Base-by-base conservation (phyloP, 495 filamentous ascomycete genomes). In the Aspergillus carlsbadensis region DNA sequence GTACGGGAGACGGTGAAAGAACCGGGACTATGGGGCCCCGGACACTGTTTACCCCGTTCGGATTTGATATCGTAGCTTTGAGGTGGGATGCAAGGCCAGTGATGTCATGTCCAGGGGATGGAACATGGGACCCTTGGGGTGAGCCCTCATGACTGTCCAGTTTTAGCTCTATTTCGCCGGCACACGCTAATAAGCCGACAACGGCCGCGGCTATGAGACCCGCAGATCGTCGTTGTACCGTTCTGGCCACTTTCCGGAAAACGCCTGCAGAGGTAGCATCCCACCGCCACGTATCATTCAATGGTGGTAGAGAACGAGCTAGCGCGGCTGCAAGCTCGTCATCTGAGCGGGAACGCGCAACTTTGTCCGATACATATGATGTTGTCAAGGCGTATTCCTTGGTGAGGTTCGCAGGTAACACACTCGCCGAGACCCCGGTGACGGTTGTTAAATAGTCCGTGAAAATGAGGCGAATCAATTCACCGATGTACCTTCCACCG, bases 401-500 rank as follows among this genome's bases (percentile, higher is more conserved):
- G n/a, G 72, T 66, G 36, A 91, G 70, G 47, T 71, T 77, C 33
- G 68, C 67, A 1, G 87, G 87, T n/a, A 90, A 65, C n/a, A 66
- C 56, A 7, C 70, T 66, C 61, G 58, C 69, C 5, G 66, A 65
- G 15, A 69, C 46, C 17, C 68, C 63, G 10, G 75, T 57, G 8
- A 78, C 59, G 11, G 65, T 73, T 1, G 74, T 76, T 22, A 91
- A 72, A 54, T 87, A 86, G 58, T 91, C 88, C 29, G 86, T 70
- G 39, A 88, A 78, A 18, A 90, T 83, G 6, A 92, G 65, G 10
- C 90, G 81, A 22, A 84, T 85, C n/a, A 95, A 77, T 74, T 93
- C 90, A 42, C 90, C 90, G 14, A 95, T 78, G 64, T 95, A 95
- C 15, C 89, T 80, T 0, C 90, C 90, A 15, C 87, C 82, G 1